A percentile compares a stretch with the other conserved stretches of the same genome.
Conservation (phyloP, 1,139 yeast species). For the Magnusiomyces suaveolens region DNA sequence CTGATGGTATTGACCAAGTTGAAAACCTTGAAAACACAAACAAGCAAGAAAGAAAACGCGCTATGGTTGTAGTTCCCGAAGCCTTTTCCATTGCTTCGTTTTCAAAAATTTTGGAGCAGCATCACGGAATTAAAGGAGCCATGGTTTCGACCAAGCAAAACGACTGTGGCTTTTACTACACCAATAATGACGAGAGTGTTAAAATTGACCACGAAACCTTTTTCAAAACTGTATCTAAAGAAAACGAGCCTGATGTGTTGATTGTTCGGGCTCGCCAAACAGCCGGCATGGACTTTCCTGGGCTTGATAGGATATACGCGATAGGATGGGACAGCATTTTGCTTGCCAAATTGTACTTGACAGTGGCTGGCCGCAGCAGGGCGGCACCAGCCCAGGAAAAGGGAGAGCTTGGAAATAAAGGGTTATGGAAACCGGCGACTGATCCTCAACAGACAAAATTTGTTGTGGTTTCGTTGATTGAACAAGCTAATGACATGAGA, state of each 20-base stretch:
- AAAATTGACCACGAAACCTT: constrained; percentile 5
- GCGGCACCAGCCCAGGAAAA: constrained; percentile 6
- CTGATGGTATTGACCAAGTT: neutral
- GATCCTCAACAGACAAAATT: constrained; percentile 8
- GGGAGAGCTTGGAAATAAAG: neutral
- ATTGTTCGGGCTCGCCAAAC: constrained; percentile 9
- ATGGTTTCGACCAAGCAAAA: neutral
- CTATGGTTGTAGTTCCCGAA: constrained; percentile 13
- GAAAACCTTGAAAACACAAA: no score
- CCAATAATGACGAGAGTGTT: neutral
- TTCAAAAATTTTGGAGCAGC: constrained; percentile 2
- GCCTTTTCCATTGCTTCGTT: constrained; percentile 8
- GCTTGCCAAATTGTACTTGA: constrained; percentile 8
- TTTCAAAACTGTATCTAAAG: neutral
- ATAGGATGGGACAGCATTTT: constrained; percentile 16
- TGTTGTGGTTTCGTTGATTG: constrained; percentile 11
- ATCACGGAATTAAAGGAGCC: constrained; percentile 5
- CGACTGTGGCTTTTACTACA: constrained; percentile 2
- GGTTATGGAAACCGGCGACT: constrained; percentile 1
- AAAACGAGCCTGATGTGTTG: constrained; percentile 7
- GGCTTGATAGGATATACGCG: constrained; percentile 14
- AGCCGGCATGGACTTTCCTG: constrained; percentile 16
- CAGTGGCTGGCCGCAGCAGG: constrained; percentile 12
- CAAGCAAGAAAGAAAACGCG: neutral
- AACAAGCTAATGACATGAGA: constrained; percentile 5